Conservation (phyloP, 495 filamentous ascomycete species). For the Aspergillus nidulans region DNA sequence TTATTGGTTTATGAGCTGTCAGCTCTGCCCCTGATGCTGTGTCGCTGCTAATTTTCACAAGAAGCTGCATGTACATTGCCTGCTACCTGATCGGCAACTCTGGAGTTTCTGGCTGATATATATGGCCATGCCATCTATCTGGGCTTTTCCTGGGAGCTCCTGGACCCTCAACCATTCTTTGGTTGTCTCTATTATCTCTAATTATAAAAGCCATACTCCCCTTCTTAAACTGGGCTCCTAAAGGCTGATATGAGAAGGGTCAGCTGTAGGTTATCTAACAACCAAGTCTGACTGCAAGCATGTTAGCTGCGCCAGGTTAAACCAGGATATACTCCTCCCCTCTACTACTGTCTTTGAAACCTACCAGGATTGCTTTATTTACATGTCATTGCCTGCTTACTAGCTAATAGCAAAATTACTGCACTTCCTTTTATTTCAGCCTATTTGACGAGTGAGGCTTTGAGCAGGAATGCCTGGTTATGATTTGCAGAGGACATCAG, state of each 20-base stretch:
- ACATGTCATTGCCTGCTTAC: not conserved
- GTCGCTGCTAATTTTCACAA: not conserved
- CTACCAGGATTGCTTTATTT: not conserved
- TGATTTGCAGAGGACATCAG: not conserved
- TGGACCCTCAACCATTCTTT: not conserved
- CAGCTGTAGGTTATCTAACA: not conserved
- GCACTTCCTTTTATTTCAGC: not conserved
- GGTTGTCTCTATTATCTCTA: not conserved
- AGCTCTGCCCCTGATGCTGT: not conserved
- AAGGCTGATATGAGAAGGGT: too few species aligned
- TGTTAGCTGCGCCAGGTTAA: not conserved
- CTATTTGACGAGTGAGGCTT: not conserved
- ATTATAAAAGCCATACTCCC: not conserved
- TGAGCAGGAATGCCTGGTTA: not conserved
- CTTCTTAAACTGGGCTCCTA: not conserved
- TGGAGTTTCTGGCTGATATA: not conserved
- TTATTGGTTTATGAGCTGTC: constrained; percentile 5
- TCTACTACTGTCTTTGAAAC: not conserved
- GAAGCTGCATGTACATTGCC: not conserved
- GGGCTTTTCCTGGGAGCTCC: not conserved
- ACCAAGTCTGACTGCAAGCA: not conserved
- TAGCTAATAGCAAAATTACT: constrained; percentile 2
- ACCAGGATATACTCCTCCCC: not conserved
- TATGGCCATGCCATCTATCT: not conserved
- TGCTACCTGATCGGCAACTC: not conserved